Percentiles rank a stretch among this genome's conserved stretches.
Conservation (phyloP, 768 basidiomycete genomes). For the Boletus vinaceobasis region DNA sequence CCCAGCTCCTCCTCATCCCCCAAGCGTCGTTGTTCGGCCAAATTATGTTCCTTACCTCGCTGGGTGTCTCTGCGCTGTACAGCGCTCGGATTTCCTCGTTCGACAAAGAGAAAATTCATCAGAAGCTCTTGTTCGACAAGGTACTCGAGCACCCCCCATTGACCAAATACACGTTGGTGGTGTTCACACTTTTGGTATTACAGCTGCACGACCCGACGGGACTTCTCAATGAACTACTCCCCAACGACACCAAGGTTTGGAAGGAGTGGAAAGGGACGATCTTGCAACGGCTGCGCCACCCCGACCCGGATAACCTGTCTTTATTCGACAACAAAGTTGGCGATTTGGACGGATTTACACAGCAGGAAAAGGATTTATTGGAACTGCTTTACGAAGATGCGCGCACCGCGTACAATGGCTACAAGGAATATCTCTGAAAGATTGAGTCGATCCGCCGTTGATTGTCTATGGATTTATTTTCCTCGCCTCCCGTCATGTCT, state of each 20-base stretch:
- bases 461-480: not conserved
- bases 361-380: not conserved
- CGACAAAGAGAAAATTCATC: not conserved
- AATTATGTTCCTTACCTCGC: not conserved
- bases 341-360: not conserved
- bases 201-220: not conserved
- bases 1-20: not conserved
- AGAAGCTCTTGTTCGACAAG: not conserved
- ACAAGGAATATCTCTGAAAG: not conserved
- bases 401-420: not conserved
- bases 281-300: not conserved
- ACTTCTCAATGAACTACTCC: not conserved
- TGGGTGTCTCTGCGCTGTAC: not conserved
- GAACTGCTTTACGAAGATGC: not conserved
- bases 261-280: not conserved
- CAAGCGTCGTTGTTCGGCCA: not conserved
- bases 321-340: not conserved
- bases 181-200: not conserved
- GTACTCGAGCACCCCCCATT: not conserved
- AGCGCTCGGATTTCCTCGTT: not conserved
- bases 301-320: not conserved
- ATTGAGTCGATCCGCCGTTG: not conserved
- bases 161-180: not conserved
- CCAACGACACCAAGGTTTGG: not conserved
- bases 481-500: not conserved